Evolutionary conservation across 305 asterid genomes (phyloP).

Genomic region (Andrographis paniculata): DNA sequence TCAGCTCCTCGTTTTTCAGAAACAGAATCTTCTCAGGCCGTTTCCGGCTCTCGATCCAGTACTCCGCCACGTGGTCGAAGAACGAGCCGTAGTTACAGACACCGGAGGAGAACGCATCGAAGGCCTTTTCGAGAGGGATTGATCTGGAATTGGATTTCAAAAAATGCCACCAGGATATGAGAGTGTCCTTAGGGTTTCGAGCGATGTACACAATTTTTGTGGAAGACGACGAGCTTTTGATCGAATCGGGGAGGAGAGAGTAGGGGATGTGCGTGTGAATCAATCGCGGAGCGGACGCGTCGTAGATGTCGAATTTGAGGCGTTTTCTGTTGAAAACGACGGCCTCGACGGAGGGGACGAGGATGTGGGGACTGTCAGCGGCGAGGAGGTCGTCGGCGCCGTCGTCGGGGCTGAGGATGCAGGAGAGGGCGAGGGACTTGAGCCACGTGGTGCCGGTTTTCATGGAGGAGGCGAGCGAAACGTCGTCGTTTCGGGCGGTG

Average conservation of each 20-base stretch:
- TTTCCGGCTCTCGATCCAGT: constrained; percentile 33
- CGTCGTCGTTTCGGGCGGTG: constrained; percentile 28
- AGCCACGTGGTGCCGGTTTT: constrained; percentile 70
- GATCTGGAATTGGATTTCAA: constrained; percentile 40
- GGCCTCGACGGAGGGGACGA: constrained; percentile 41
- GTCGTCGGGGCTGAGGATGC: neutral
- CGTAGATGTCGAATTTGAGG: constrained; percentile 16
- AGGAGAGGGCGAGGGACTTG: constrained; percentile 41
- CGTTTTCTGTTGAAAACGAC: constrained; percentile 26
- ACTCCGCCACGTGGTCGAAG: constrained; percentile 37
- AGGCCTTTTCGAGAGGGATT: constrained; percentile 31
- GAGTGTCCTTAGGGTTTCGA: constrained; percentile 48
- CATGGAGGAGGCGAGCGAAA: constrained; percentile 40
- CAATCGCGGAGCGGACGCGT: constrained; percentile 31
- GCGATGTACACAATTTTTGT: constrained; percentile 46
- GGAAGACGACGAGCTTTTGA: constrained; percentile 15
- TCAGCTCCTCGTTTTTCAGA: constrained; percentile 38
- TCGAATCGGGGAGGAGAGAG: constrained; percentile 31
- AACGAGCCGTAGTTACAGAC: constrained; percentile 36
- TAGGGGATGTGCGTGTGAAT: constrained; percentile 46
- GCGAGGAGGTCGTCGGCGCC: constrained; percentile 21
- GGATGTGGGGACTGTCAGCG: constrained; percentile 40
- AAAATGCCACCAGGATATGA: constrained; percentile 43
- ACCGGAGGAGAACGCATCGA: constrained; percentile 40
- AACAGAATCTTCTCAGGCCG: constrained; percentile 40